Evolutionary conservation across 1,139 yeast genomes (phyloP), one percentile per base, ranked within the genome.

Genomic region (Debaryomyces fabryi): DNA sequence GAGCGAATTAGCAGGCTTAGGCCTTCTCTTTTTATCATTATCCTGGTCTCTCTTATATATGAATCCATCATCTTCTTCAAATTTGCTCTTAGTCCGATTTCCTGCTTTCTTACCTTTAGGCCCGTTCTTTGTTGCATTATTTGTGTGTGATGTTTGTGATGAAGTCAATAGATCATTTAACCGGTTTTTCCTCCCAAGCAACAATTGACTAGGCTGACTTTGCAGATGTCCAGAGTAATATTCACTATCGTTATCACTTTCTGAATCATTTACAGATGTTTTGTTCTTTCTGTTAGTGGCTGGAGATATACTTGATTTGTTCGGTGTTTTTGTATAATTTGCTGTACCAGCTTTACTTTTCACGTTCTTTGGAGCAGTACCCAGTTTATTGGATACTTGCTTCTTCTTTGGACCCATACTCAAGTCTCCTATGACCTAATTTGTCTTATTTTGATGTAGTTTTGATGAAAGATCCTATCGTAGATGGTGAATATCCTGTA

Each of bases 31-130:
- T 29, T 48, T 37, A 29, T 46, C 59, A 38, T 40, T 45, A 6
- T 55, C 63, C 46, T 59, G 65, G 42, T 67, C 63, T 49, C 79
- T 54, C 47, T 73, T 74, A 56, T 74, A 76, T 16, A 71, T 62
- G 57, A 76, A 75, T 20, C 79, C 81, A 42, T 73, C 80, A 50
- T 76, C 81, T 46, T 75, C 79, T 51, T 75, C 79, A 48, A 71
- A 68, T 41, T 49, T 49, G 9, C 49, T 48, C 45, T 39, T 45
- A 41, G 48, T 30, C 21, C 32, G 30, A 21, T 29, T 13, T 12
- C 46, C 42, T 20, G 44, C 36, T 36, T 16, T 44, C 39, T 30
- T 43, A 42, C 27, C 48, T 46, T 18, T 34, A 18, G 41, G 35
- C 10, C 23, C 20, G n/a, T 32, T 27, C 30, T 37, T 36, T 10